Percentiles rank a stretch among this genome's conserved stretches.
phyloP scores from a whole-genome alignment of 2,329 filamentous ascomycete species.

The Trichophyton verrucosum region DNA sequence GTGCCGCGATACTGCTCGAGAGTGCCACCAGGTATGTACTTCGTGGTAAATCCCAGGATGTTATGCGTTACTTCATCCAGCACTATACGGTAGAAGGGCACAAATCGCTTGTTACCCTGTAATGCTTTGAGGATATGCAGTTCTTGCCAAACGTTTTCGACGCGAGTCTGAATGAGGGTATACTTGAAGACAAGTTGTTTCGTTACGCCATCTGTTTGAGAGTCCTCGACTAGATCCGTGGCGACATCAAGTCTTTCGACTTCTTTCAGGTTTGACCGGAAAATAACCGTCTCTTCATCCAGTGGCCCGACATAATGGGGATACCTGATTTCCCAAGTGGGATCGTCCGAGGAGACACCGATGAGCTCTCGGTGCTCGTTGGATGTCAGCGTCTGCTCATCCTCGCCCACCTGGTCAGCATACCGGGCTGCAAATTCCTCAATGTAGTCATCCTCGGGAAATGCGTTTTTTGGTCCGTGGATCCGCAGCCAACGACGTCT shows the following conservation, averaged over 20 bases:
- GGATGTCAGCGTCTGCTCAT: background rate
- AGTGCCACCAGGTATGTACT: slow-evolving; percentile 8
- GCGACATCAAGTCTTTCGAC: slow-evolving; percentile 6
- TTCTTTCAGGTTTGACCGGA: slow-evolving; percentile 3
- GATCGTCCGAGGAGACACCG: background rate
- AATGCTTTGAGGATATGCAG: slow-evolving; percentile 7
- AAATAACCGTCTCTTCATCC: background rate
- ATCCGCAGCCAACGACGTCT: slow-evolving; percentile 6
- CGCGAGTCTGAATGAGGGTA: slow-evolving; percentile 4
- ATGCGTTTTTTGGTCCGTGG: slow-evolving; percentile 4
- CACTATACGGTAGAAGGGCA: slow-evolving; percentile 7
- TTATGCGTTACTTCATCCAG: slow-evolving; percentile 7
- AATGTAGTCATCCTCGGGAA: slow-evolving; percentile 4
- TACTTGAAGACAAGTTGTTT: slow-evolving; percentile 8
- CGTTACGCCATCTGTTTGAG: too few species aligned
- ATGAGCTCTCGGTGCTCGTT: background rate
- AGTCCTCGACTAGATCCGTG: slow-evolving; percentile 6
- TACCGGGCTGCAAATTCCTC: background rate
- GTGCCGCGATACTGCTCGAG: slow-evolving; percentile 4
- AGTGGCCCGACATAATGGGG: background rate
- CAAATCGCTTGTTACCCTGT: slow-evolving; percentile 1
- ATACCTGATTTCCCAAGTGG: background rate
- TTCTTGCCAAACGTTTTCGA: slow-evolving; percentile 8
- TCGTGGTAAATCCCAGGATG: slow-evolving; percentile 4
- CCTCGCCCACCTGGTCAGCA: background rate